Conservation (phyloP, 2,329 filamentous ascomycete genomes). For the Purpureocillium takamizusanense region DNA sequence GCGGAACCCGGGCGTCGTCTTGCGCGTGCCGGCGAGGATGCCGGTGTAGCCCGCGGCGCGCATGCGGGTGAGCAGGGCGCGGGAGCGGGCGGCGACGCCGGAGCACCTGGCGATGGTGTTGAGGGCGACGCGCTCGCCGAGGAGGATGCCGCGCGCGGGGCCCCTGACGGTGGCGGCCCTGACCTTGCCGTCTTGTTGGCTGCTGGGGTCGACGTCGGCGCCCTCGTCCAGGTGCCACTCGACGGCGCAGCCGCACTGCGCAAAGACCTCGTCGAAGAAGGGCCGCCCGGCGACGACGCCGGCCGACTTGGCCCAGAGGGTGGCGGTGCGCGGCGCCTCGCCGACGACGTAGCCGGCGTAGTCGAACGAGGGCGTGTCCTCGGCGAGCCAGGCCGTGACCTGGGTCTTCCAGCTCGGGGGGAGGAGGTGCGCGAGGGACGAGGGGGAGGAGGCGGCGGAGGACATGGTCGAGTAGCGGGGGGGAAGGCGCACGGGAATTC, state of each 20-base stretch:
- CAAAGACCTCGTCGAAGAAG: slow-evolving; percentile 91
- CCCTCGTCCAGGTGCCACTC: slow-evolving; percentile 83
- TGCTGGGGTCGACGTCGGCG: slow-evolving; percentile 51
- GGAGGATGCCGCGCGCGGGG: slow-evolving; percentile 67
- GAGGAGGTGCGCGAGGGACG: slow-evolving; percentile 58
- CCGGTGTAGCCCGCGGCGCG: slow-evolving; percentile 66
- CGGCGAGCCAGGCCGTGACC: slow-evolving; percentile 79
- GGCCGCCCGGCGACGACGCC: slow-evolving; percentile 86
- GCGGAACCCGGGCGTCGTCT: slow-evolving; percentile 93
- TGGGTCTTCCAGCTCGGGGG: slow-evolving; percentile 76
- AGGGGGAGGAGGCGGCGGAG: slow-evolving; percentile 23
- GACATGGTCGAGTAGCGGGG: too few relatives aligned
- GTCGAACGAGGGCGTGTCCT: slow-evolving; percentile 94
- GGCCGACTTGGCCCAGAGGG: slow-evolving; percentile 58
- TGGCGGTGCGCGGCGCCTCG: slow-evolving; percentile 52
- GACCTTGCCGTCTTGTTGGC: slow-evolving; percentile 40
- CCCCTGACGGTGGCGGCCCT: slow-evolving; percentile 75
- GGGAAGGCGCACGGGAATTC: too few relatives aligned
- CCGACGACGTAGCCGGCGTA: slow-evolving; percentile 97
- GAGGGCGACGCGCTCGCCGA: slow-evolving; percentile 89
- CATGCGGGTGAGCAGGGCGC: slow-evolving; percentile 44
- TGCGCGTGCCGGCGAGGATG: slow-evolving; percentile 85
- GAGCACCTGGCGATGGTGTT: slow-evolving; percentile 88
- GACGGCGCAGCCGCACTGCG: slow-evolving; percentile 82
- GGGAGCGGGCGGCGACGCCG: slow-evolving; percentile 69